Evolutionary conservation across 441 rosid genomes (phyloP), one percentile per base, ranked within the genome.

Genomic region (Adansonia grandidieri): DNA sequence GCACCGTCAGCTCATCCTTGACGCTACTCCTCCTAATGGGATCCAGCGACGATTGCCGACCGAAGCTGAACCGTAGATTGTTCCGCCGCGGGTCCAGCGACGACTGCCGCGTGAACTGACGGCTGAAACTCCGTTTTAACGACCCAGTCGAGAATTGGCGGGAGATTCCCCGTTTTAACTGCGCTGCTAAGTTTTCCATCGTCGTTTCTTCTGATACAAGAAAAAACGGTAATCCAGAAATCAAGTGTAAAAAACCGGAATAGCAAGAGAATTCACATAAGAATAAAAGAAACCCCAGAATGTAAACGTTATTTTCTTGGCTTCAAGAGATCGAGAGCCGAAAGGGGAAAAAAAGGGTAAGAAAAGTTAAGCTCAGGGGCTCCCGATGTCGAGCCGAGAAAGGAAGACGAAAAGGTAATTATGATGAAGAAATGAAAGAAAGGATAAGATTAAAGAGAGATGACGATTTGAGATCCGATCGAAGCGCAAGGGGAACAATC

Each of bases 121-220:
- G 81, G 88, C 87, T 86, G 42, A 90, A 60, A 56, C 75, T 71
- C 82, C 84, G 77, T 63, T 77, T 78, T 24, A 88, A 28, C 2
- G 93, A 88, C 17, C 89, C 91, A 2, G 89, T 83, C 44, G 93
- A 88, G 82, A 90, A 87, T 66, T 88, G 90, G 73, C 93, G 84
- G 45, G 93, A 88, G 57, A 90, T 87, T 14, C 91, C 91, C 40
- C 91, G 86, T 78, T 82, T 85, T 60, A 90, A 69, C 77, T 90
- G 91, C 63, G 78, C 69, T 28, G 89, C 82, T 14, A 83, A 50
- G 69, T 84, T 85, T 10, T 86, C 89, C 91, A 85, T 88, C 2
- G 24, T 61, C 32, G 56, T 60, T 73, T 37, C 60, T 47, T 24
- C 19, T 6, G 19, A 5, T 70, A 20, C 42, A 70, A 70, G 44